Base-by-base conservation (phyloP, 2,329 filamentous ascomycete genomes). In the Fusarium sp. region DNA sequence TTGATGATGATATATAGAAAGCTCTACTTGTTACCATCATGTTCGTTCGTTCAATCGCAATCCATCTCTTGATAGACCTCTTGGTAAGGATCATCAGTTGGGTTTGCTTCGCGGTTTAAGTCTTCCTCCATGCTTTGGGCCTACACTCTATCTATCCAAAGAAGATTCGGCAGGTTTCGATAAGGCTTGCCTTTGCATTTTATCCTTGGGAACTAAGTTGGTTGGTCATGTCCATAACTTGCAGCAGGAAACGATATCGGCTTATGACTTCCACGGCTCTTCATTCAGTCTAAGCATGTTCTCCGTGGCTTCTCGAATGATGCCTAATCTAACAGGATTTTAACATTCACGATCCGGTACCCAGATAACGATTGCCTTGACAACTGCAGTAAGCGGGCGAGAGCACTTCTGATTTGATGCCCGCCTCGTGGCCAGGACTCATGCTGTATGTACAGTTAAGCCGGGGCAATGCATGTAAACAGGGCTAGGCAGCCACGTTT, bases 401-500 rank as follows among this genome's bases (percentile, higher is more conserved):
- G 23, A 56, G 38, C n/a, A 39, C 20, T 16, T 35, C 33, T 66
- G 33, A 24, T 49, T 66, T 31, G 33, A 37, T 49, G 44, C 43
- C 21, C 37, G 43, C 61, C 35, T 56, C 37, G 42, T 54, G 41
- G 44, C 35, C 41, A 55, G 26, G 53, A 33, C 9, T 6, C 53
- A 26, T 28, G 28, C n/a, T 46, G 23, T 18, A 21, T 12, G 26
- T 15, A 37, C 41, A 54, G 57, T n/a, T n/a, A n/a, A 42, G 33
- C 52, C n/a, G n/a, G 43, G 53, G 29, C 35, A 29, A 66, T 67
- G 50, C 31, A 41, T 66, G 41, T 57, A 38, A 37, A 35, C 43
- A 37, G 39, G 31, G 57, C 52, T 63, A 67, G 66, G 66, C 66
- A 69, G 37, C 66, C 66, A 70, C 62, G 50, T 69, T 70, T 58